Evolutionary conservation across 805 yeast species (phyloP).

Genomic region (Wickerhamiella shivajii): DNA sequence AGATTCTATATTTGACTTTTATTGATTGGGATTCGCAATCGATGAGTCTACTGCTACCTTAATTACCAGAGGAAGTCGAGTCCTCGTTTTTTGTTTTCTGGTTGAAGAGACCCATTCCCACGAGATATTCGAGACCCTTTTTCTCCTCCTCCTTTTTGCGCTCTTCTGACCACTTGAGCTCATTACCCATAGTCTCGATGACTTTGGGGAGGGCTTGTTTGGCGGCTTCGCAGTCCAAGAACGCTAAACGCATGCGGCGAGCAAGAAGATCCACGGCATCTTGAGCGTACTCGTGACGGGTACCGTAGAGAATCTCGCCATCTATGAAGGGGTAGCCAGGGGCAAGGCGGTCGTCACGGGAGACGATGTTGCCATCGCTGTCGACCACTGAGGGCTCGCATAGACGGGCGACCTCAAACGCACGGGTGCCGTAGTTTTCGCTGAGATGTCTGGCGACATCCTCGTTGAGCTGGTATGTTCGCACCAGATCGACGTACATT

Average conservation of each 20-base stretch:
- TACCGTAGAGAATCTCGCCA: slow-evolving; percentile 75
- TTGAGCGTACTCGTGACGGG: slow-evolving; percentile 71
- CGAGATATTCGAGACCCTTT: slow-evolving; percentile 24
- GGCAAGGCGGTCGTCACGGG: slow-evolving; percentile 23
- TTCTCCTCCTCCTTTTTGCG: slow-evolving; percentile 39
- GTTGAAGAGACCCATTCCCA: slow-evolving; percentile 27
- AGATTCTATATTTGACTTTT: too few relatives aligned
- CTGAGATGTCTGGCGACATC: slow-evolving; percentile 70
- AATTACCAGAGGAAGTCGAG: slow-evolving; percentile 4
- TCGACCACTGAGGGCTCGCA: slow-evolving; percentile 23
- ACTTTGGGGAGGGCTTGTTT: slow-evolving; percentile 68
- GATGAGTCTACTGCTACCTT: too few relatives aligned
- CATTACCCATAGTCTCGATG: slow-evolving; percentile 69
- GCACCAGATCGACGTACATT: slow-evolving; percentile 64
- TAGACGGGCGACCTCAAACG: slow-evolving; percentile 52
- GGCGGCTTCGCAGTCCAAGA: slow-evolving; percentile 78
- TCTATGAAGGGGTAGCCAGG: slow-evolving; percentile 57
- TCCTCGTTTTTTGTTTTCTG: slow-evolving; percentile 5
- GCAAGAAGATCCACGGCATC: slow-evolving; percentile 83
- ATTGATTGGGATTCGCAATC: too few relatives aligned
- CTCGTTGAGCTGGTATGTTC: slow-evolving; percentile 57
- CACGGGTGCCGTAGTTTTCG: slow-evolving; percentile 77
- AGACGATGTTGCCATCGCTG: slow-evolving; percentile 32
- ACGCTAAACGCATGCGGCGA: slow-evolving; percentile 86
- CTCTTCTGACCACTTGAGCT: slow-evolving; percentile 55